Percentiles rank a stretch among this genome's conserved stretches.
Evolutionary conservation across 805 yeast genomes (phyloP).

Genomic region (Wickerhamiella sergipiensis): DNA sequence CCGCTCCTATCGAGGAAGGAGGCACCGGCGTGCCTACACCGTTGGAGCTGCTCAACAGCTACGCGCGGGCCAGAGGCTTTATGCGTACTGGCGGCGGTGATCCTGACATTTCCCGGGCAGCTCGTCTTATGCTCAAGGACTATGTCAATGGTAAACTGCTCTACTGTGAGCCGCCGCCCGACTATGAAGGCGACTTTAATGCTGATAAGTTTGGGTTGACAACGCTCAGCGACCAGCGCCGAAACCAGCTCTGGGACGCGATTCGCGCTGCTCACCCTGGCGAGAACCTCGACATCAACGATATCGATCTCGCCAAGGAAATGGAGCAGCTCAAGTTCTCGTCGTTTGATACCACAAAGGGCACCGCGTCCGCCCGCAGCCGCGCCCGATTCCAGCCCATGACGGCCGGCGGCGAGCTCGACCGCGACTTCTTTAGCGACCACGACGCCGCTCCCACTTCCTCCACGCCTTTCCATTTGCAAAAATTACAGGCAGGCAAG

Average conservation of each 20-base stretch:
- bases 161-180: constrained; percentile 82
- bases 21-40: constrained; percentile 82
- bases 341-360: constrained; percentile 35
- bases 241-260: constrained; percentile 48
- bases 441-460: constrained; percentile 48
- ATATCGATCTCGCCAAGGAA: constrained; percentile 55
- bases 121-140: constrained; percentile 84
- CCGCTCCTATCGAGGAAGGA: constrained; percentile 67
- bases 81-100: constrained; percentile 88
- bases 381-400: constrained; percentile 20
- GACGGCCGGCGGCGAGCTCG: constrained; percentile 71
- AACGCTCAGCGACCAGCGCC: constrained; percentile 58
- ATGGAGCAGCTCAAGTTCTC: constrained; percentile 64
- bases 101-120: constrained; percentile 92
- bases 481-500: constrained; percentile 18
- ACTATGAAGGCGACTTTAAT: constrained; percentile 56
- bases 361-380: constrained; percentile 33
- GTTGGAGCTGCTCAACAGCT: constrained; percentile 75
- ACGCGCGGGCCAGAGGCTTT: constrained; percentile 92
- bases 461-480: constrained; percentile 57
- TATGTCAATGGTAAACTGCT: constrained; percentile 85
- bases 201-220: constrained; percentile 54
- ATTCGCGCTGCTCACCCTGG: constrained; percentile 29
- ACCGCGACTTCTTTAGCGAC: constrained; percentile 72
- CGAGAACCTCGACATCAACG: constrained; percentile 37